Evolutionary conservation across 164 flowering plant genomes (phyloP), one percentile per base, ranked within the genome.

Genomic region (Paratinospora sagittata): DNA sequence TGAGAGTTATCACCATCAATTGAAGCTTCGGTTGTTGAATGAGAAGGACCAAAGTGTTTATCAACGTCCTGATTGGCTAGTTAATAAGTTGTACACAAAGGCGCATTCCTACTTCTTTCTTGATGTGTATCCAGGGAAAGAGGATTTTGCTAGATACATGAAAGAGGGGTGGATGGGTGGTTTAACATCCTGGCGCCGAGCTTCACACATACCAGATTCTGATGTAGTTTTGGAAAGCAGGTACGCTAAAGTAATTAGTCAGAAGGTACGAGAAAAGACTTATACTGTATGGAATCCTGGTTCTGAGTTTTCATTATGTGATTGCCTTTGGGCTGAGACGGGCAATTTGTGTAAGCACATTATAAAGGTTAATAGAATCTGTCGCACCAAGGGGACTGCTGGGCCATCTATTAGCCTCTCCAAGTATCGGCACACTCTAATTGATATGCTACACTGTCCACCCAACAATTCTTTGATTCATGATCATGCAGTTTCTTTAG

Each of bases 101-200:
- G 95, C 90, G 65, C 99, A 90, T 81, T 88, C 99, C 39, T 90
- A 85, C 73, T 91, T 91, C 75, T 96, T 97, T 96, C 93, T 96
- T 65, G 98, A 96, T 81, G 96, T 88, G 76, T 93, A 85, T 70
- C 72, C 89, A 1, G 89, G 78, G 19, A 91, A 85, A 71, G 91
- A 88, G 63, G 88, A 84, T 78, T 96, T 89, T 81, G 79, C 91
- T 45, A 84, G 95, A 39, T 96, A 91, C 73, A 72, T 84, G 80
- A 96, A 86, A 75, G 86, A 90, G 67, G 97, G 89, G 74, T 91
- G 97, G 97, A 73, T 74, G 43, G 89, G 88, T 76, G 95, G 97
- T 68, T 82, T 87, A 75, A 88, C 98, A 65, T 82, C 91, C 66
- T 96, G 98, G 97, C 80, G 85, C 33, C 84, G 80, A 71, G 90